Evolutionary conservation across 192 early-diverging fungal genomes (phyloP), one percentile per base, ranked within the genome.

Genomic region (Thoreauomyces humboldtii): DNA sequence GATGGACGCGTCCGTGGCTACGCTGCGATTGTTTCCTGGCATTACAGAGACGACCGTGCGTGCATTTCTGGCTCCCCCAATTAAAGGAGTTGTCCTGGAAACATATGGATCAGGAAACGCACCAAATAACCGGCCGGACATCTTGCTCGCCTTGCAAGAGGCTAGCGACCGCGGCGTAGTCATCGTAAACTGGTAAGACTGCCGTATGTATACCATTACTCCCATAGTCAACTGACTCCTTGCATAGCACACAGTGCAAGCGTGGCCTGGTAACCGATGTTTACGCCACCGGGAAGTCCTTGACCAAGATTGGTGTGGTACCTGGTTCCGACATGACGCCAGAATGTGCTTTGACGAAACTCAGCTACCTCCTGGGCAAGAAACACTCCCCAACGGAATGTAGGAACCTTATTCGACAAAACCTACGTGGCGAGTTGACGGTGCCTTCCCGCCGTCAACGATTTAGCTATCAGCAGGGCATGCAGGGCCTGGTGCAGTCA

Each of bases 61-160:
- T 15, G 87, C 93, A 3, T 95, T 98, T 54, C 68, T 99, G 25
- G 75, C 87, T 4, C 87, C 91, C 17, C 89, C 92, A 0, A 89
- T 96, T 14, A 84, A 82, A 27, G 97, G 97, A 7, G 87, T 97
- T 3, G 91, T 99, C 7, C 74, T 99, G 7, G 95, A 99, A 69
- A 95, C 95, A 1, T 99, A 92, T 67, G 97, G 97, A 4, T 92
- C 91, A 27, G 97, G 97, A 5, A 99, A 99, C 68, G 95, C 93
- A 0, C 97, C 97, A 1, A 89, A 89, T 66, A 88, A 92, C 45
- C 86, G 93, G 0, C 79, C 87, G 1, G 94, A 94, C 54, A 78
- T 98, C 50, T 73, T 99, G n/a, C 75, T 73, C 21, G 90, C 89
- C 1, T 74, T 99, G 5, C 76, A 83, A 33, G 90, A 93, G 41